Base-by-base conservation (phyloP, 805 yeast genomes). In the Ogataea methanolica region DNA sequence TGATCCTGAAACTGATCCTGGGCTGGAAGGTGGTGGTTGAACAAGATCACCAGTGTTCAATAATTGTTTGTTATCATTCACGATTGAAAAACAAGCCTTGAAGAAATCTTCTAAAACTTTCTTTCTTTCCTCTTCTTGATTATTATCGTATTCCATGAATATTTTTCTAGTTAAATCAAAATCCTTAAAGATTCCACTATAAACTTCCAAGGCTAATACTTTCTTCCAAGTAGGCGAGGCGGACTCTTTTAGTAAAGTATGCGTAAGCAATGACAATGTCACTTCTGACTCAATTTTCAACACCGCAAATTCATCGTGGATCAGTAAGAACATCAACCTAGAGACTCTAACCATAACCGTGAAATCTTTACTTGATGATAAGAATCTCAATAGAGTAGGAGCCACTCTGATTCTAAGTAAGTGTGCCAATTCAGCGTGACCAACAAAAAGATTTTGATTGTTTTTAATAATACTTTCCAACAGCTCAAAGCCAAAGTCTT, bases 251-350 rank as follows among this genome's bases (percentile, higher is more conserved):
- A 83, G 72, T n/a, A 88, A 60, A n/a, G 78, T 75, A 60, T 87
- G 95, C 16, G 86, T 87, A 33, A 90, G 65, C 23, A 86, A 70
- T 0, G 95, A 82, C 15, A 92, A 66, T 2, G 91, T 79, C 6
- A 89, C 90, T 58, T 90, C 97, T 23, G 87, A 74, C 63, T 92
- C 97, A 33, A 85, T 76, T 44, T 79, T 84, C 35, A 92, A 66
- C 6, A 80, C 74, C 0, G 73, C 66, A 19, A 90, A 71, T 55
- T 82, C 87, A 23, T 82, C 80, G 33, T 78, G 70, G 5, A 90
- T 65, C 38, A 92, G 62, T 4, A 89, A 68, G 36, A 75, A 73
- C 15, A 88, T 74, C 9, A 90, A 74, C 44, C 98, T 75, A 39
- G 88, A 79, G 5, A 88, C 85, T 53, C 98, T 75, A 1, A 87